Base-by-base conservation (phyloP, 257 asterid species). In the Salvia splendens region DNA sequence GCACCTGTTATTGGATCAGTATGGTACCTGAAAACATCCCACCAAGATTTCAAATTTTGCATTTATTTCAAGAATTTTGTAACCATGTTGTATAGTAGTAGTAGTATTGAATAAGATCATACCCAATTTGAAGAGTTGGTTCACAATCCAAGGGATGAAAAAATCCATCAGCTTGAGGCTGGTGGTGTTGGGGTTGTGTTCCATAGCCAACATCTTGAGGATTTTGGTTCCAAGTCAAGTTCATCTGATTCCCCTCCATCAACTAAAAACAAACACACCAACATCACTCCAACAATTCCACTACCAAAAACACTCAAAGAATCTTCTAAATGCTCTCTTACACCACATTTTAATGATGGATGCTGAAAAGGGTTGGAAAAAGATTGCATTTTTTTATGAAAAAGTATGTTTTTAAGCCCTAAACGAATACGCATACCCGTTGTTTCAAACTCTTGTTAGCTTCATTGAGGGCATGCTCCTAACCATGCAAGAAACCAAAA, bases 91-190 rank as follows among this genome's bases (percentile, higher is more conserved):
- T 20, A 20, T 20, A 20, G 24, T 20, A 20, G 24, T 20, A 20
- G n/a, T n/a, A n/a, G n/a, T n/a, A n/a, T 24, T 24, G 30, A 24
- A 24, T 2, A 24, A 24, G 30, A 24, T 2, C 30, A 24, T 24
- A 86, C 92, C 98, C 96, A 43, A 94, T 94, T 65, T 94, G 99
- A 66, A 94, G 86, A 68, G 96, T 92, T 58, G 98, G 96, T 79
- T 91, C 96, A 70, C 95, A 85, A 3, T 94, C 95, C 61, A 94
- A 81, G 30, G 85, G 95, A 77, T 94, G 97, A 74, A 77, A 90
- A 66, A 94, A 91, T 24, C 74, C 92, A 58, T 88, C 88, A 4
- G 80, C 80, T 48, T 80, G 92, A 73, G 87, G 70, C 4, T 87
- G 97, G 30, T 24, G 30, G 8, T 85, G 96, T 75, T 76, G 48